These are phyloP conservation scores for Erodium chrysanthum DNA, from an alignment of 441 rosid genomes.

Conservation along the genomic window DNA sequence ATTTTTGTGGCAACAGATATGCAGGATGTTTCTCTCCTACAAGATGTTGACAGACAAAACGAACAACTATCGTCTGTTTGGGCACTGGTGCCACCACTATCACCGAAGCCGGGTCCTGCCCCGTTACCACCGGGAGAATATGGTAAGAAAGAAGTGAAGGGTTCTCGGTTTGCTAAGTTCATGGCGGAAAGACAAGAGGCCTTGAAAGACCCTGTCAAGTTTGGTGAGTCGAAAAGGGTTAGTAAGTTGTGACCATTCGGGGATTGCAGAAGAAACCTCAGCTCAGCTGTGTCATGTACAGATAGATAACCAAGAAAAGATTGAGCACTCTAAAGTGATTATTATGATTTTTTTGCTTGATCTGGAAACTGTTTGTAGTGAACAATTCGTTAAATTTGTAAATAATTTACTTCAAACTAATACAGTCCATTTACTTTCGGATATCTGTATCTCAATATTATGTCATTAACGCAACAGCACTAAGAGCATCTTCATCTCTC, in stretches of 20 bases:
- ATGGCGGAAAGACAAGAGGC: constrained; percentile 45
- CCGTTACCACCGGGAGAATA: constrained; percentile 27
- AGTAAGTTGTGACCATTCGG: constrained; percentile 54
- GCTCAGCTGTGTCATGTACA: no score
- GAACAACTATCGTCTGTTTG: constrained; percentile 61
- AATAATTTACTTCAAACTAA: no score
- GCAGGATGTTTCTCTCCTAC: constrained; percentile 39
- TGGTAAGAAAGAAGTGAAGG: constrained; percentile 40
- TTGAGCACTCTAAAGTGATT: no score
- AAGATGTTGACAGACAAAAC: constrained; percentile 56
- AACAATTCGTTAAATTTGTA: background rate
- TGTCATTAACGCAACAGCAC: no score
- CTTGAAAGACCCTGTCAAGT: constrained; percentile 24
- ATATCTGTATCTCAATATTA: no score
- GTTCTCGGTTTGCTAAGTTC: constrained; percentile 80
- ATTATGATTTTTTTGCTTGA: no score
- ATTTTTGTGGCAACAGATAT: constrained; percentile 36
- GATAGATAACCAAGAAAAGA: no score
- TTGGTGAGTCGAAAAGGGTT: constrained; percentile 18
- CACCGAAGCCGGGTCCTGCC: constrained; percentile 45
- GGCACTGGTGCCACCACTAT: constrained; percentile 67
- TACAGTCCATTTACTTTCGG: no score
- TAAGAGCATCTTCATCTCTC: no score
- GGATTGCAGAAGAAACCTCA: no score
- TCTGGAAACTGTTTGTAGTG: background rate